Evolutionary conservation across 2,329 filamentous ascomycete genomes (phyloP).

Genomic region (Chalaropsis thielavioides): DNA sequence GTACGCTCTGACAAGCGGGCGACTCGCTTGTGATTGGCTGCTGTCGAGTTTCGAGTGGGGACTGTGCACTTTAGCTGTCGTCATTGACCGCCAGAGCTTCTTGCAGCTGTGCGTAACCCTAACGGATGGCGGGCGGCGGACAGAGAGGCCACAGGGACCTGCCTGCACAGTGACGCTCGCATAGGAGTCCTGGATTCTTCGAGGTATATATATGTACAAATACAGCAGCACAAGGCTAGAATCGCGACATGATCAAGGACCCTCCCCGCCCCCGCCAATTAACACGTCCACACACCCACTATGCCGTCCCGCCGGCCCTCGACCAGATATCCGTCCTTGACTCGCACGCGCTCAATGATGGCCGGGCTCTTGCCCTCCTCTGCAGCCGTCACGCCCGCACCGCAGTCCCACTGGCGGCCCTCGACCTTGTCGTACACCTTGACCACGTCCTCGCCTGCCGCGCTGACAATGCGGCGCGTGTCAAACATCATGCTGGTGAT

Average conservation of each 20-base stretch:
- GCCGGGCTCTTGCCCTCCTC: constrained; percentile 46
- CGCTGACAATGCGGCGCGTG: constrained; percentile 70
- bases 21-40: not conserved
- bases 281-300: constrained; percentile 81
- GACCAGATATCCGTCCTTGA: constrained; percentile 86
- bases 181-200: not conserved
- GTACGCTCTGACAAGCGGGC: not conserved
- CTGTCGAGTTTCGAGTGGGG: not conserved
- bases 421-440: constrained; percentile 98
- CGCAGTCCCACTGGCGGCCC: constrained; percentile 91
- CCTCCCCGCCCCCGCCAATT: constrained; percentile 18
- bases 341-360: constrained; percentile 69
- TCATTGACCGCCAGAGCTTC: constrained; percentile 1
- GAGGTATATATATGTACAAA: constrained; percentile 4
- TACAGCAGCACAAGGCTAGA: not conserved
- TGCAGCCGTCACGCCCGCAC: constrained; percentile 59
- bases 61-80: not conserved
- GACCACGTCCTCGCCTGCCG: constrained; percentile 81
- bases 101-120: not conserved
- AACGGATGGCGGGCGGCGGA: too few species aligned
- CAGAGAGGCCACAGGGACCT: too few species aligned
- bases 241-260: not conserved
- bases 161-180: not conserved
- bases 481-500: constrained; percentile 98
- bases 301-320: constrained; percentile 80